phyloP scores from a whole-genome alignment of 2,329 filamentous ascomycete species.

The Stachybotrys elegans region DNA sequence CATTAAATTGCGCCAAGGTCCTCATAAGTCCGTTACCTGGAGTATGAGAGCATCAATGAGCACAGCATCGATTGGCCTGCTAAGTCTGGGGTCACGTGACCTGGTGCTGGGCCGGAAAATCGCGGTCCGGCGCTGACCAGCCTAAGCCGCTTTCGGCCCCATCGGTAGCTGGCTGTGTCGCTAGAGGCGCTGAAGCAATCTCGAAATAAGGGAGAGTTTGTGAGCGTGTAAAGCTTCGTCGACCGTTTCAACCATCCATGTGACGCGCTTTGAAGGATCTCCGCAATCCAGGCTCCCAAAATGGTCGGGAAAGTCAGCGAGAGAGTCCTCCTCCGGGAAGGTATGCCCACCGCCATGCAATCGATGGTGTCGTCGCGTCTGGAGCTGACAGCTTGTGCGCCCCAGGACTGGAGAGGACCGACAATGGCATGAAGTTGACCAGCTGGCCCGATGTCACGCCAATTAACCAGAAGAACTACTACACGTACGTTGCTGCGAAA shows the following conservation, averaged over 20 bases:
- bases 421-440: constrained; percentile 96
- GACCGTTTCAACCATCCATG: constrained; percentile 17
- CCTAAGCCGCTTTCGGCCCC: too few species aligned
- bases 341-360: constrained; percentile 30
- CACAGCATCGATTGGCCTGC: too few species aligned
- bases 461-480: constrained; percentile 99
- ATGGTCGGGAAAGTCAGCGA: constrained; percentile 64
- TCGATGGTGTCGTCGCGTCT: not conserved
- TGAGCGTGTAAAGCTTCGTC: too few species aligned
- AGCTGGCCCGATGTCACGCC: constrained; percentile 89
- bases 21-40: too few species aligned
- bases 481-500: constrained; percentile 61
- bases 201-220: too few species aligned
- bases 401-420: constrained; percentile 85
- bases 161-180: too few species aligned
- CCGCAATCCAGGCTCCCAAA: constrained; percentile 15
- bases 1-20: too few species aligned
- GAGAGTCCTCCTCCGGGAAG: constrained; percentile 58
- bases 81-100: too few species aligned
- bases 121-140: too few species aligned
- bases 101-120: too few species aligned
- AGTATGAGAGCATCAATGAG: too few species aligned
- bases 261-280: constrained; percentile 11
- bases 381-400: constrained; percentile 16
- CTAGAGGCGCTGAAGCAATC: too few species aligned